phyloP scores from a whole-genome alignment of 768 basidiomycete species.

The Udeniomyces megalosporus region DNA sequence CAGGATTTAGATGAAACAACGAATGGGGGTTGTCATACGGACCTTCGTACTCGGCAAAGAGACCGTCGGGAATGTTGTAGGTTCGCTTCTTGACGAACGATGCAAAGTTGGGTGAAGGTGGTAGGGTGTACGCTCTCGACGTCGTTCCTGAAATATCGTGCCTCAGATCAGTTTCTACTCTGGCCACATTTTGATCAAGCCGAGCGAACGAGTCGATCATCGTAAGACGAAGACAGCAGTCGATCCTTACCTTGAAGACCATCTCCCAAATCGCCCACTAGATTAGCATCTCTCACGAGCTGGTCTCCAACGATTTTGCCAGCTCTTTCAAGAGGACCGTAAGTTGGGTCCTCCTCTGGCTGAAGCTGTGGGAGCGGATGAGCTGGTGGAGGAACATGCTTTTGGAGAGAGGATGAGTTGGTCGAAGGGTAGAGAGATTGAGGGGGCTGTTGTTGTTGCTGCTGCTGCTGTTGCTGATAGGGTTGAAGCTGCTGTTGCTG shows the following conservation, averaged over 20 bases:
- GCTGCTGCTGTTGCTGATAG: not conserved
- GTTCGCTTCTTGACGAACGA: slow-evolving; percentile 12
- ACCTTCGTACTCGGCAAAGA: slow-evolving; percentile 15
- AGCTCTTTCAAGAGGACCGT: slow-evolving; percentile 13
- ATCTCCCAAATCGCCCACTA: slow-evolving; percentile 12
- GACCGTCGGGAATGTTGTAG: slow-evolving; percentile 9
- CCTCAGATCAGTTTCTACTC: not conserved
- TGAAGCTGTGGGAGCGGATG: not conserved
- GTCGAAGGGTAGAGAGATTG: not conserved
- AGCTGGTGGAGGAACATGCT: not conserved
- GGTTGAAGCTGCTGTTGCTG: too few relatives aligned
- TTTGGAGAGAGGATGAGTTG: not conserved
- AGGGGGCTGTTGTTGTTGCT: not conserved
- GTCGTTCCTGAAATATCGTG: not conserved
- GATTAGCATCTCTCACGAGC: not conserved
- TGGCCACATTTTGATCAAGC: too few relatives aligned
- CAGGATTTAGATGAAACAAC: not conserved
- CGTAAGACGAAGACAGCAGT: too few relatives aligned
- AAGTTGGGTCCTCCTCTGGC: slow-evolving; percentile 9
- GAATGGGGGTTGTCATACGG: not conserved
- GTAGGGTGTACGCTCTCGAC: slow-evolving; percentile 2
- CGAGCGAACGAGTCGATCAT: too few relatives aligned
- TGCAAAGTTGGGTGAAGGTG: slow-evolving; percentile 4
- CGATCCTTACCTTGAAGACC: slow-evolving; percentile 11
- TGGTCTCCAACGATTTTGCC: slow-evolving; percentile 7